Base-by-base conservation (phyloP, 1,139 yeast species). In the Saccharomycopsis hybrid region DNA sequence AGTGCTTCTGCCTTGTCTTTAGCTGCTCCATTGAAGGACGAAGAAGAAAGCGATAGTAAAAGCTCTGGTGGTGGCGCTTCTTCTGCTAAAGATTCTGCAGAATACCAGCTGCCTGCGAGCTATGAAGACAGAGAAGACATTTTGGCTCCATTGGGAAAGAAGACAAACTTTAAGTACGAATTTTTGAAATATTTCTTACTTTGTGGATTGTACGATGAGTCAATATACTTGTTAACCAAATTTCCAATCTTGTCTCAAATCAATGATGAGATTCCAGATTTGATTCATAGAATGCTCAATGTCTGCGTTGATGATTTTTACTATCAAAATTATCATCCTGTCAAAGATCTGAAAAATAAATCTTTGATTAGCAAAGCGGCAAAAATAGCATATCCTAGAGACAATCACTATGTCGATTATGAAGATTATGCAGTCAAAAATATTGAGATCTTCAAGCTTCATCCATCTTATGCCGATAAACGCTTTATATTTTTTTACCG, bases 1-100 rank as follows among this genome's bases (percentile, higher is more conserved):
- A 77, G 79, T 29, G 85, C 88, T 0, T 85, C 85, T 55, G 95
- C 96, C 0, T 68, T 90, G 49, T 94, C 97, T 0, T 65, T 88
- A 58, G 96, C 97, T 2, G 94, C 95, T 4, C 95, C 96, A 1
- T 69, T 90, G 45, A 72, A 75, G 4, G 83, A 81, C 47, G 95
- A 83, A 27, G 84, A 78, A 18, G 67, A 58, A 30, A 58, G 49
- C n/a, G 58, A 50, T n/a, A 46, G 47, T 31, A 35, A 43, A 9
- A 41, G 47, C 5, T 47, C 27, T 69, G 71, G 54, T 48, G 60
- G 46, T 65, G 63, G 44, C 64, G 54, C 29, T 27, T 13, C 18
- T 24, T 36, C 43, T 27, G 43, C 51, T 1, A 36, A 52, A 33
- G 46, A 52, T 25, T 49, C 55, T 33, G 18, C 56, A 13, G 48